Percentiles rank a stretch among this genome's conserved stretches.
Conservation (phyloP, 495 filamentous ascomycete genomes). For the Apodospora peruviana region DNA sequence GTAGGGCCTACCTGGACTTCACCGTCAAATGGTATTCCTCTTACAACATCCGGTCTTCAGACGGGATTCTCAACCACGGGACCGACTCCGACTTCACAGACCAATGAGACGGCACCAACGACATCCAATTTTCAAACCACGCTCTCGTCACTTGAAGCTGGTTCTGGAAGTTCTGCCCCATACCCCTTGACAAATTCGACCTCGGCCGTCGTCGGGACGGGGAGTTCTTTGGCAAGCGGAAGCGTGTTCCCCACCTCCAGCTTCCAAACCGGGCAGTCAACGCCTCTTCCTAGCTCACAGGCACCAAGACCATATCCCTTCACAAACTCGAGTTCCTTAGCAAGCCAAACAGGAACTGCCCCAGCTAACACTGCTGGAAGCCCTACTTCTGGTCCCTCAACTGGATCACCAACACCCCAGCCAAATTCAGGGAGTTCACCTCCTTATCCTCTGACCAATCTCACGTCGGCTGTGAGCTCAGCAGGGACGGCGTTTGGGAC, state of each 20-base stretch:
- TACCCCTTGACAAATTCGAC: conserved; percentile 8
- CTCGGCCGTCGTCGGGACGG: not conserved
- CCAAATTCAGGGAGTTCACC: not conserved
- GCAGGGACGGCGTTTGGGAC: conserved; percentile 3
- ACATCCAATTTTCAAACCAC: too few species aligned
- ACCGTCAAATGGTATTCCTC: too few species aligned
- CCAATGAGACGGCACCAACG: too few species aligned
- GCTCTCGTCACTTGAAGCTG: not conserved
- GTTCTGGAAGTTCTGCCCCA: not conserved
- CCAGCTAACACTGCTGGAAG: not conserved
- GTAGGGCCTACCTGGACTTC: not conserved
- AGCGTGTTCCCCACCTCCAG: not conserved
- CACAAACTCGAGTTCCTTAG: not conserved
- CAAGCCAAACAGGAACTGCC: not conserved
- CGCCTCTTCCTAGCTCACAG: not conserved
- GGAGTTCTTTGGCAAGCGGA: not conserved
- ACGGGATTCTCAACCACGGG: not conserved
- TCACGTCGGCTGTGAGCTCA: not conserved
- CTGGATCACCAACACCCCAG: not conserved
- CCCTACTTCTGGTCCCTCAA: not conserved
- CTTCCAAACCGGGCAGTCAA: not conserved
- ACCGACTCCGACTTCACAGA: too few species aligned
- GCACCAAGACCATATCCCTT: conserved; percentile 5
- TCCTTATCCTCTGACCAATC: conserved; percentile 5
- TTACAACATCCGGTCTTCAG: not conserved